Evolutionary conservation across 768 basidiomycete species (phyloP), one percentile per base, ranked within the genome.

Genomic region (Leccinum disarticulatum): DNA sequence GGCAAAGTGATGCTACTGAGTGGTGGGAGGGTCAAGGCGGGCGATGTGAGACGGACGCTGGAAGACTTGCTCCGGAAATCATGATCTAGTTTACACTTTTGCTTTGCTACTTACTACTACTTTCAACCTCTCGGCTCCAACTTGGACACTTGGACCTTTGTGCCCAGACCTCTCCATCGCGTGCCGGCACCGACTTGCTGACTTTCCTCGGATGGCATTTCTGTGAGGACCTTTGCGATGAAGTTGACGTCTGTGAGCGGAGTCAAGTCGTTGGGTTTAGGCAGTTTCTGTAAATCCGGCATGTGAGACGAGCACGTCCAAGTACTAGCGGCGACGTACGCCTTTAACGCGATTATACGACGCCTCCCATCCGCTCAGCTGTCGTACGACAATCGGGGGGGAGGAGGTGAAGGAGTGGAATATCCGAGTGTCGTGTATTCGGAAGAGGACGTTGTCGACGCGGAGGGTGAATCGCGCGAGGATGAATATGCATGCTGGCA

Each of bases 401-500:
- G 74, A 67, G 0, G 85, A 83, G 0, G 80, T 70, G 63, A 98
- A 93, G 0, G 88, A 87, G 71, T 96, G 92, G 68, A 91, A 99
- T 52, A 97, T 78, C 46, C 97, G 82, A 0, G 95, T 95, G 68
- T 99, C 97, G 65, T 83, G 86, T 38, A 84, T 83, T 47, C 97
- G 84, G 77, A 98, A 98, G 52, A 98, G 84, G 49, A 99, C 96
- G 56, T 89, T 84, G 70, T 99, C 97, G 52, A 99, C 95, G 25
- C 97, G 86, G 6, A 99, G 81, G n/a, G 90, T 93, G 71, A 96
- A 93, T 13, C 97, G 86, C 2, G 86, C 80, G 9, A 99, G 85
- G 63, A 98, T 84, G 75, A 98, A 98, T 62, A 98, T 81, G 56
- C 91, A 98, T 8, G 87, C 88, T 3, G 95, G 94, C 95, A 98